Conservation (phyloP, 176 grass and related monocot genomes). For the Puccinellia tenuiflora region DNA sequence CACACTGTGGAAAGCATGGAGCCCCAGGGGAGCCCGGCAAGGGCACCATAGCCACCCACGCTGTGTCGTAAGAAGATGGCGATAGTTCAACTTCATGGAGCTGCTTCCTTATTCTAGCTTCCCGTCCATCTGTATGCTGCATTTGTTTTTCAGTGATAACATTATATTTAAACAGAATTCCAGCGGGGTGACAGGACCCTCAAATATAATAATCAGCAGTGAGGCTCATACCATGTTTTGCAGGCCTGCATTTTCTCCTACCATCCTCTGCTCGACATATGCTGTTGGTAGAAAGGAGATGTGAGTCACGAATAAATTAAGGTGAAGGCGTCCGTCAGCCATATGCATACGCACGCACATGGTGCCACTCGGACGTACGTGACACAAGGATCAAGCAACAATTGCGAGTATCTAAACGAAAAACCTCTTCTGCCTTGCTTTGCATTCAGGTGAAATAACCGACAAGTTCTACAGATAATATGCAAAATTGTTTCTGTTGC, state of each 20-base stretch:
- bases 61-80: no score
- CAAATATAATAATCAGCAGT: background rate
- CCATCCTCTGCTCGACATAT: background rate
- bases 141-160: background rate
- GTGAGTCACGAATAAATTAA: background rate
- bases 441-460: background rate
- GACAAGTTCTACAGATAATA: background rate
- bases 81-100: no score
- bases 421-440: background rate
- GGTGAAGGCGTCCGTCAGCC: background rate
- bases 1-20: conserved; percentile 42
- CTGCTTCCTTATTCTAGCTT: background rate
- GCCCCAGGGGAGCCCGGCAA: no score
- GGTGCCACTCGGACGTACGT: background rate
- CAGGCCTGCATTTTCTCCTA: background rate
- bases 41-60: no score
- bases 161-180: background rate
- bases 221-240: background rate
- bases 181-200: background rate
- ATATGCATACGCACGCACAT: background rate
- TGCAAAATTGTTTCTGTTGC: background rate
- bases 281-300: background rate
- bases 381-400: background rate
- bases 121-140: background rate
- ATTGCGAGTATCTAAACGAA: background rate